Evolutionary conservation across 2,329 filamentous ascomycete species (phyloP).

Genomic region (Aspergillus japonicus): DNA sequence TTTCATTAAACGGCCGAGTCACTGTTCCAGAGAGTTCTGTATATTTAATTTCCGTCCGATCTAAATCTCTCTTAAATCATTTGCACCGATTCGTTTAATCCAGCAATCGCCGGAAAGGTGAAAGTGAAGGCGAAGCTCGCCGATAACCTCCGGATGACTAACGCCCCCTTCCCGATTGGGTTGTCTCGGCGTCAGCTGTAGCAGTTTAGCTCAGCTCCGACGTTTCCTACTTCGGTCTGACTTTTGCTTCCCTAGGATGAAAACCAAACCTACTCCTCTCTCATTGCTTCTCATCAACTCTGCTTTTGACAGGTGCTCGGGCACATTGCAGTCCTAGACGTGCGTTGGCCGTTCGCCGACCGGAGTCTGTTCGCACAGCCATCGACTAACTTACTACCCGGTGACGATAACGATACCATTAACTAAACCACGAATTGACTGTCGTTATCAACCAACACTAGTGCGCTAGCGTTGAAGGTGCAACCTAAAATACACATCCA

Average conservation of each 20-base stretch:
- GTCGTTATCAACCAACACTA: neutral
- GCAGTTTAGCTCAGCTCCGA: neutral
- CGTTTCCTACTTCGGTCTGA: neutral
- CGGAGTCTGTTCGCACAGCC: neutral
- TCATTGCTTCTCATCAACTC: neutral
- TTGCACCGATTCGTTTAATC: too few species aligned
- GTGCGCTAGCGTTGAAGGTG: slow-evolving; percentile 2
- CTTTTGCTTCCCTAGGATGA: neutral
- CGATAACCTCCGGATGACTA: neutral
- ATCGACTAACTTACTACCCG: neutral
- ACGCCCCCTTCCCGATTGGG: neutral
- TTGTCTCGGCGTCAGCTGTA: neutral
- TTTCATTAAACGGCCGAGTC: neutral
- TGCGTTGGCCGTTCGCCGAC: neutral
- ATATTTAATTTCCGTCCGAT: neutral
- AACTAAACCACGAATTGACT: neutral
- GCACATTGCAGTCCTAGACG: slow-evolving; percentile 1
- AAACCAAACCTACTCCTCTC: neutral
- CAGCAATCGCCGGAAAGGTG: neutral
- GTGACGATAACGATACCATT: neutral
- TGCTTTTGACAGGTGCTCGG: neutral
- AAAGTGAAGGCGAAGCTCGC: too few species aligned
- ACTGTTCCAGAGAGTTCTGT: neutral
- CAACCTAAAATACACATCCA: neutral
- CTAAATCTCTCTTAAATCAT: too few species aligned